A percentile compares a stretch with the other conserved stretches of the same genome.
Conservation (phyloP, 345 rosid genomes). For the Gossypium raimondii region DNA sequence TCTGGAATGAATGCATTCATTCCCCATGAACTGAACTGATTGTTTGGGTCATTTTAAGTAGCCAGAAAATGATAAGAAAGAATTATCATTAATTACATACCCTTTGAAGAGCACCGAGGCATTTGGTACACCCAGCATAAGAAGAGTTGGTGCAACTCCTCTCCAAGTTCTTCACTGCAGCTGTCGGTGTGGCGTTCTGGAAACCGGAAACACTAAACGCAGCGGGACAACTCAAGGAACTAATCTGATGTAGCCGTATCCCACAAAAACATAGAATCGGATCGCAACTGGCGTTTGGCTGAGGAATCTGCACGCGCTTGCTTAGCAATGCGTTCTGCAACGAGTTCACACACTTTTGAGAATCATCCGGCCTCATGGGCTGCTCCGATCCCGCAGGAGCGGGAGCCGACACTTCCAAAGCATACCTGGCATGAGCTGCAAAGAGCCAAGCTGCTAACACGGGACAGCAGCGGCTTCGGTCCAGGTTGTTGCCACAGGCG, state of each 20-base stretch:
- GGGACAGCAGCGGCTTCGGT: constrained; percentile 92
- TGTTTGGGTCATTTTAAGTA: background rate
- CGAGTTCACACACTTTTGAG: constrained; percentile 91
- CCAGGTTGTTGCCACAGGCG: constrained; percentile 83
- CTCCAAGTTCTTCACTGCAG: constrained; percentile 80
- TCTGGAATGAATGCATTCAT: constrained; percentile 21
- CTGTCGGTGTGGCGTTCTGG: constrained; percentile 79
- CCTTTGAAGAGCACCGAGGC: constrained; percentile 93
- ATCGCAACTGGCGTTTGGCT: constrained; percentile 83
- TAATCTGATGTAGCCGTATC: constrained; percentile 88
- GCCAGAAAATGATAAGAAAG: background rate
- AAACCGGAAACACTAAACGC: constrained; percentile 77
- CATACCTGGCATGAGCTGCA: constrained; percentile 92
- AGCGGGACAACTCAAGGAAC: constrained; percentile 91
- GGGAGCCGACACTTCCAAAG: constrained; percentile 63
- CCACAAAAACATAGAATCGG: constrained; percentile 88
- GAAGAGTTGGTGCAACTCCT: constrained; percentile 87
- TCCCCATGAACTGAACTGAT: background rate
- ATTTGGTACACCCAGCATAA: constrained; percentile 89
- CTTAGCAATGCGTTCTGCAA: constrained; percentile 69
- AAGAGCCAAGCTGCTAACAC: constrained; percentile 96
- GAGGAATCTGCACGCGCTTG: constrained; percentile 74
- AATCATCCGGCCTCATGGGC: constrained; percentile 94
- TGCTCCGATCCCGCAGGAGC: constrained; percentile 52
- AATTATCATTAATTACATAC: constrained; percentile 23